Conservation (phyloP, 1,284 basidiomycete species). For the Irpex lacteus region DNA sequence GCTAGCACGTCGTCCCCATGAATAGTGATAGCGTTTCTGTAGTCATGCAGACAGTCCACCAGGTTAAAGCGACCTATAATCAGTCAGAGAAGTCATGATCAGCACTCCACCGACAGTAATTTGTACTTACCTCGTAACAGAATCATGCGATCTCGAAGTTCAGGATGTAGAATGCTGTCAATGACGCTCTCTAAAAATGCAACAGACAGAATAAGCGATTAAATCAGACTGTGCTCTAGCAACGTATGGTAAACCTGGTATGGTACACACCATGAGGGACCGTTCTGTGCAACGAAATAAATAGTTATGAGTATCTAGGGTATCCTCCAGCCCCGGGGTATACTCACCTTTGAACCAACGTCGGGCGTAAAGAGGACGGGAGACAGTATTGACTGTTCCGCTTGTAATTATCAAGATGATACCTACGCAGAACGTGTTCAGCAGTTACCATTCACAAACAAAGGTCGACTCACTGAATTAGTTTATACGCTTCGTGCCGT, state of each 20-base stretch:
- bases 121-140: slow-evolving; percentile 57
- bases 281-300: slow-evolving; percentile 43
- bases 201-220: too few relatives aligned
- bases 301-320: background rate
- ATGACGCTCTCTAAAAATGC: slow-evolving; percentile 72
- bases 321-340: background rate
- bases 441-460: background rate
- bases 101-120: too few relatives aligned
- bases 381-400: slow-evolving; percentile 80
- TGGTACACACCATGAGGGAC: slow-evolving; percentile 72
- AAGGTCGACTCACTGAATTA: slow-evolving; percentile 59
- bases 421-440: slow-evolving; percentile 35
- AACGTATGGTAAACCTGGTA: background rate
- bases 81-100: too few relatives aligned
- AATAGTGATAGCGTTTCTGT: slow-evolving; percentile 62
- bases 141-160: slow-evolving; percentile 87
- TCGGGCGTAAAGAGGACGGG: slow-evolving; percentile 84
- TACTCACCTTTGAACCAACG: slow-evolving; percentile 73
- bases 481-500: slow-evolving; percentile 73
- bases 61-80: slow-evolving; percentile 73
- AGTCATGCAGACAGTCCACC: slow-evolving; percentile 73
- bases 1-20: slow-evolving; percentile 89
- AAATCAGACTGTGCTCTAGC: too few relatives aligned
- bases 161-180: slow-evolving; percentile 83
- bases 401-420: slow-evolving; percentile 86